Evolutionary conservation across 177 flowering plant species (phyloP), one percentile per base, ranked within the genome.

Genomic region (Tripterygium wilfordii): DNA sequence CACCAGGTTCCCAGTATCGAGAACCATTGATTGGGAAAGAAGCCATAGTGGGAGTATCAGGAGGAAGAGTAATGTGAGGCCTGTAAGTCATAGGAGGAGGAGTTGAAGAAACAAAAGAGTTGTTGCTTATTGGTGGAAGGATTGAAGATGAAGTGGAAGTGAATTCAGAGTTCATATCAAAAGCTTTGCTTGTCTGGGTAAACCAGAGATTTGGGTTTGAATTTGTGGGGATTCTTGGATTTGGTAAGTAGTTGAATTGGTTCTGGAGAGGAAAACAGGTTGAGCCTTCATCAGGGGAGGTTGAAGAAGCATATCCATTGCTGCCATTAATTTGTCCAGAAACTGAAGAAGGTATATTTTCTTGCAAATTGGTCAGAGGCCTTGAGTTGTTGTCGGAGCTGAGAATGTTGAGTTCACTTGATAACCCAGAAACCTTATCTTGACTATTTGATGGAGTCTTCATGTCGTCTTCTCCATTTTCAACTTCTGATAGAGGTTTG

Each of bases 401-500:
- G 51, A 51, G 50, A 36, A 52, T 54, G 30, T 57, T 63, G 42
- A 63, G 36, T 53, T 63, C 68, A 44, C 24, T 49, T 26, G 66
- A 50, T 21, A 23, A 26, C 23, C 23, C 49, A 10, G 57, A 51
- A 15, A 8, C 33, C 15, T 53, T 47, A 3, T 52, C 48, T 15
- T 12, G 35, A 13, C 42, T 32, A 22, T 13, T 42, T 42, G 44
- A n/a, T 5, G 47, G n/a, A 21, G 26, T 46, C n/a, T 44, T 22
- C 15, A n/a, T n/a, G n/a, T 38, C 45, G 13, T 57, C 53, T n/a
- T 56, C 66, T 42, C 53, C 60, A 41, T 51, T 54, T 36, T 68
- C 69, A 17, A 63, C 45, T 27, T 60, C 62, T 1, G 68, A 59
- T 12, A 68, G 56, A 22, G 60, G 69, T 27, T 60, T 68, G 54